Evolutionary conservation across 2,329 filamentous ascomycete species (phyloP), one percentile per base, ranked within the genome.

Genomic region (Hyphodiscus sp.): DNA sequence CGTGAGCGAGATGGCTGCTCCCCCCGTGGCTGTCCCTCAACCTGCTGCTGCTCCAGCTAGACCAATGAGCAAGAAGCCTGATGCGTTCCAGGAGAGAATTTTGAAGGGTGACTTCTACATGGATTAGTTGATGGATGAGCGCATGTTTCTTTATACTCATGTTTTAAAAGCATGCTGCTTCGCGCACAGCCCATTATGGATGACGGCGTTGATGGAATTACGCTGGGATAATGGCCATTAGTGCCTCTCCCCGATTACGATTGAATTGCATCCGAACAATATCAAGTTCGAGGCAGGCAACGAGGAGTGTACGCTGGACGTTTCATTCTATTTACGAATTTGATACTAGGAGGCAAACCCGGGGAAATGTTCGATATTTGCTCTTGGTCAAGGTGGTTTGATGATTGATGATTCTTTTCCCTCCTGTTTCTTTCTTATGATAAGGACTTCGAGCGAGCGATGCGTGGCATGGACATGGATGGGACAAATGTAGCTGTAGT

Each of bases 61-160:
- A 49, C 64, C 59, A 51, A 63, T 55, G 47, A 66, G 66, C 63
- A 77, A 77, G 60, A 95, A 92, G 76, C 91, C 92, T 29, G 94
- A 99, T 74, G 87, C 87, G 58, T 94, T 96, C 74, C 91, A 96
- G 72, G 94, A 99, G 78, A 84, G 95, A 62, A 97, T 99, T 65
- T 79, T 99, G 62, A 94, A 96, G 74, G 94, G 92, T 45, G 94
- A 99, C 67, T 97, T 99, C 66, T 94, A 94, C 75, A 96, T 97
- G 91, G 91, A 96, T 68, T 96, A 77, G 54, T 20, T 38, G 19
- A 45, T 45, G 45, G 45, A 20, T 44, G 33, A 2, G 42, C 18
- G 7, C 44, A 29, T 49, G 30, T 41, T 56, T 50, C 13, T 13
- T 46, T 49, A 38, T 45, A n/a, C 47, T 26, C 48, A 49, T 49